phyloP scores from a whole-genome alignment of 176 grass and related monocot genomes.

The Olyra latifolia region DNA sequence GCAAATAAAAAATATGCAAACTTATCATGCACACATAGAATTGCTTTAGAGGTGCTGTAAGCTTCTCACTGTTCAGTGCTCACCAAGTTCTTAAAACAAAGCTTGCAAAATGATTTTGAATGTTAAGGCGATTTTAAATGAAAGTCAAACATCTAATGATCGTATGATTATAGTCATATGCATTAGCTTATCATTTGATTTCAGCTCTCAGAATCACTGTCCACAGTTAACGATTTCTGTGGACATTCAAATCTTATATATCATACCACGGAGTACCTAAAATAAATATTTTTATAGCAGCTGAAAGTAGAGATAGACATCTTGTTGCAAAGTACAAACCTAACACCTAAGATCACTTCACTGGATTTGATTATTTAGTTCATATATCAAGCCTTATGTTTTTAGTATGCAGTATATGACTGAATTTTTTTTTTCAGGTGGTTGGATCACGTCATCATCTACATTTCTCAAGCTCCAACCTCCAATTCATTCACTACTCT shows the following conservation, averaged over 20 bases:
- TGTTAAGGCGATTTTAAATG: not conserved
- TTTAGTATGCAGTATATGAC: not conserved
- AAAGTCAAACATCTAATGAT: not conserved
- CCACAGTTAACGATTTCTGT: not conserved
- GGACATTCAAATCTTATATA: not conserved
- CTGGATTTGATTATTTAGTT: not conserved
- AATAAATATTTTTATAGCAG: not conserved
- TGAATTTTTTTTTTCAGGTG: not conserved
- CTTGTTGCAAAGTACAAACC: not conserved
- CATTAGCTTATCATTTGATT: not conserved
- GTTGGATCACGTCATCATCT: not conserved
- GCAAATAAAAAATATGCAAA: no score
- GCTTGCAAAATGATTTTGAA: not conserved
- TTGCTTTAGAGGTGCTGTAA: not conserved
- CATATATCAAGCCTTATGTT: not conserved
- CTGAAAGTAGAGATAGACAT: not conserved
- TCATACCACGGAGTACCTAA: not conserved
- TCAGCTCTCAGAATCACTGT: not conserved
- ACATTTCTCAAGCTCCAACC: not conserved
- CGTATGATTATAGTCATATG: not conserved
- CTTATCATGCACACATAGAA: not conserved
- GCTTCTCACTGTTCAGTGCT: not conserved
- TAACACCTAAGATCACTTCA: not conserved
- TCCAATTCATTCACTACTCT: not conserved
- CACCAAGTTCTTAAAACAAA: not conserved